Evolutionary conservation across 805 yeast species (phyloP).

Genomic region (Yarrowia osloensis): DNA sequence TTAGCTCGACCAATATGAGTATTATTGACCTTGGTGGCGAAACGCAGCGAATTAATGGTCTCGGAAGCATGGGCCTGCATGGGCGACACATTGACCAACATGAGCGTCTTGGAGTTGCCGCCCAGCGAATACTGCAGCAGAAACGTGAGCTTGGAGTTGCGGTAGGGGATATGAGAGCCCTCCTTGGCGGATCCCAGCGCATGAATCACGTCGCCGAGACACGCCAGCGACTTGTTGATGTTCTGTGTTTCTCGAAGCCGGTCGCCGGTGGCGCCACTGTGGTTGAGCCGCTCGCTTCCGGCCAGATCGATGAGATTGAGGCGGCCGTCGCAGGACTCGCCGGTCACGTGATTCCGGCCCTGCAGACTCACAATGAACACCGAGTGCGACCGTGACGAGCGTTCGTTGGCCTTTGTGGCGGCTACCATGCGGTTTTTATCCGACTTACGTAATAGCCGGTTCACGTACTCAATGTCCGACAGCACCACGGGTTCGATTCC

Average conservation of each 20-base stretch:
- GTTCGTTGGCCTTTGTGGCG: constrained; percentile 73
- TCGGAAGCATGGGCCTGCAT: constrained; percentile 63
- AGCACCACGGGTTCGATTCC: constrained; percentile 58
- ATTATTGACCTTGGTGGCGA: constrained; percentile 63
- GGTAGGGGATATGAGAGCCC: constrained; percentile 59
- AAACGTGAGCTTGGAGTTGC: constrained; percentile 78
- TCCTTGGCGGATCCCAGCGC: constrained; percentile 53
- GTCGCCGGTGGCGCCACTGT: constrained; percentile 77
- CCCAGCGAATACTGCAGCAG: constrained; percentile 79
- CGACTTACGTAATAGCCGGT: constrained; percentile 55
- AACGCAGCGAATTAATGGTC: constrained; percentile 79
- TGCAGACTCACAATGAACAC: constrained; percentile 65
- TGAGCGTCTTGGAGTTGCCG: constrained; percentile 84
- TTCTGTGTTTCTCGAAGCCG: constrained; percentile 84
- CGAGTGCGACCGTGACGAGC: constrained; percentile 90
- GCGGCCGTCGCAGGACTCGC: constrained; percentile 55
- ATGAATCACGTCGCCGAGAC: constrained; percentile 85
- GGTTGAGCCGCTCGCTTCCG: constrained; percentile 82
- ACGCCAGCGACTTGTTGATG: constrained; percentile 83
- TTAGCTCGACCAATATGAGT: constrained; percentile 33
- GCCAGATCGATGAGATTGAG: constrained; percentile 88
- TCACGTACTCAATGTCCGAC: constrained; percentile 52
- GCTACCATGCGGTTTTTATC: constrained; percentile 71
- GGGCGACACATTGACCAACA: constrained; percentile 90
- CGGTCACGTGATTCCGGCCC: constrained; percentile 56